Conservation (phyloP, 2,329 filamentous ascomycete genomes). For the Aplosporella prunicola region DNA sequence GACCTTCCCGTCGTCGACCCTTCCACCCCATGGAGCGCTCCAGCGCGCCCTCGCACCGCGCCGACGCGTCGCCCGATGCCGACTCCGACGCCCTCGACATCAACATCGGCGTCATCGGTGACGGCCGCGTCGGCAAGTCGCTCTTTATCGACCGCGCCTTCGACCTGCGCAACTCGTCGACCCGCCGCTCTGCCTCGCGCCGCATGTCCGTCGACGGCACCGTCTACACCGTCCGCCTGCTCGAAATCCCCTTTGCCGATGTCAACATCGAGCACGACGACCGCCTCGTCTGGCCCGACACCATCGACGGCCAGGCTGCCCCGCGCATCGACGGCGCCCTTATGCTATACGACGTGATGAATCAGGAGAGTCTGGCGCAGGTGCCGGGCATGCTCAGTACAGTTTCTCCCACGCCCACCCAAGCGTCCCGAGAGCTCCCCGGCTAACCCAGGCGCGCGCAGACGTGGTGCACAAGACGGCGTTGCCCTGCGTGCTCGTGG, state of each 20-base stretch:
- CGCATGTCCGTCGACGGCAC: conserved; percentile 49
- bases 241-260: conserved; percentile 47
- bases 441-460: conserved; percentile 30
- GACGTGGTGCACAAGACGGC: conserved; percentile 63
- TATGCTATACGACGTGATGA: conserved; percentile 79
- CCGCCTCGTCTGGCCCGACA: conserved; percentile 48
- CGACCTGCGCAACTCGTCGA: conserved; percentile 29
- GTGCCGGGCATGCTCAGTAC: conserved; percentile 71
- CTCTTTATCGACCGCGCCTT: conserved; percentile 50
- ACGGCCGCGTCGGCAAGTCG: conserved; percentile 47
- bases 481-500: conserved; percentile 71
- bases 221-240: conserved; percentile 47
- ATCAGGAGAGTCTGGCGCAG: conserved; percentile 62
- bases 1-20: neutral
- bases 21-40: neutral
- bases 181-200: conserved; percentile 24
- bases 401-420: conserved; percentile 5
- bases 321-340: conserved; percentile 75
- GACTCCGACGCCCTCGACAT: conserved; percentile 38
- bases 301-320: conserved; percentile 54
- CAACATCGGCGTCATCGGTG: conserved; percentile 50
- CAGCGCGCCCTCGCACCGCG: neutral
- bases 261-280: conserved; percentile 41
- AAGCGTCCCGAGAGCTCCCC: conserved; percentile 3
- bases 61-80: neutral